Conservation (phyloP, 2,329 filamentous ascomycete species). For the Cyphellophora attinorum region DNA sequence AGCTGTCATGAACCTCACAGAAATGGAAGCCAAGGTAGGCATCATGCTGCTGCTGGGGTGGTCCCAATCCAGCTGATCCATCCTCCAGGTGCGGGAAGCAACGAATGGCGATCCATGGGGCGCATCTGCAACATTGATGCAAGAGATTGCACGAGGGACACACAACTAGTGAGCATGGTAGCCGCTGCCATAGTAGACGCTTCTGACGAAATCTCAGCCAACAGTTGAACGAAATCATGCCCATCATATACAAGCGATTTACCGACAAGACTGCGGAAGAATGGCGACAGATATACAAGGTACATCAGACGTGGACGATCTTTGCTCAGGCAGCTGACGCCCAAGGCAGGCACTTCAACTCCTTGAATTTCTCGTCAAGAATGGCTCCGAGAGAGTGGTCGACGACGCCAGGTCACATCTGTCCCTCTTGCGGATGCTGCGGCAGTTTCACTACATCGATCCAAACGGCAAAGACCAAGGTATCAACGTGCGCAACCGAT, state of each 20-base stretch:
- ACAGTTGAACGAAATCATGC: constrained; percentile 98
- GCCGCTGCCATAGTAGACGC: background rate
- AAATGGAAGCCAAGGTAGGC: constrained; percentile 70
- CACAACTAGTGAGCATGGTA: constrained; percentile 80
- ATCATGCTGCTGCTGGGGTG: constrained; percentile 15
- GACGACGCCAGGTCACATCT: constrained; percentile 94
- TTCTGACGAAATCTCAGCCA: constrained; percentile 49
- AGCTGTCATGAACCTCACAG: constrained; percentile 98
- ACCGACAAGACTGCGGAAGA: constrained; percentile 97
- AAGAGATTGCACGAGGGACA: constrained; percentile 95
- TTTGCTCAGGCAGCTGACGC: too few species aligned
- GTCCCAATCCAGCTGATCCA: constrained; percentile 16
- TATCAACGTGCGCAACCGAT: constrained; percentile 91
- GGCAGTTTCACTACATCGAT: constrained; percentile 96
- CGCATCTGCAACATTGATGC: constrained; percentile 73
- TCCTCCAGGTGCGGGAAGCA: constrained; percentile 73
- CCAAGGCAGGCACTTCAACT: constrained; percentile 62
- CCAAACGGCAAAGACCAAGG: constrained; percentile 96
- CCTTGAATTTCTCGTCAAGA: constrained; percentile 94
- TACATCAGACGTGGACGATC: constrained; percentile 26
- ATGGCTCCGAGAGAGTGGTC: constrained; percentile 93
- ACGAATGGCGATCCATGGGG: constrained; percentile 99
- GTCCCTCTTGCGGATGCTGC: constrained; percentile 92
- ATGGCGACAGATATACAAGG: constrained; percentile 99
- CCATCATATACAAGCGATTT: constrained; percentile 98